phyloP scores from a whole-genome alignment of 371 early-diverging fungal genomes.

The Syncephalastrum contaminatum region DNA sequence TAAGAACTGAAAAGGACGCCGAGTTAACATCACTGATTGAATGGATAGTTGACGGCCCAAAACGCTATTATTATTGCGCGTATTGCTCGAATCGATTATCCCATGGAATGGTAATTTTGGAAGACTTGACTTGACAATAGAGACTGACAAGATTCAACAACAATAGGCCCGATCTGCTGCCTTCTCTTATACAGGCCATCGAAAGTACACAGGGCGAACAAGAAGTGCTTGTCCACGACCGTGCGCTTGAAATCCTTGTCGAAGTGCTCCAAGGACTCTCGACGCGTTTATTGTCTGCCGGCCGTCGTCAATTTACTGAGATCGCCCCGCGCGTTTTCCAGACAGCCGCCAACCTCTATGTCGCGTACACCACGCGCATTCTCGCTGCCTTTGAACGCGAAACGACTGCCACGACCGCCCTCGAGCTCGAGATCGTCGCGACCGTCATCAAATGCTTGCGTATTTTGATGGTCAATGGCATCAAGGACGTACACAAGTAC shows the following conservation, averaged over 20 bases:
- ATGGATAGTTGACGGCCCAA: conserved; percentile 64
- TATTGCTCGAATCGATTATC: conserved; percentile 81
- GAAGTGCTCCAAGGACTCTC: conserved; percentile 79
- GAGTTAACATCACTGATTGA: neutral
- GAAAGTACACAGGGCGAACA: conserved; percentile 41
- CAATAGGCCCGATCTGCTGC: conserved; percentile 70
- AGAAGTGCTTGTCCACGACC: conserved; percentile 57
- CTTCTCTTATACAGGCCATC: conserved; percentile 60
- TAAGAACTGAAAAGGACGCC: conserved; percentile 13
- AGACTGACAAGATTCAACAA: neutral
- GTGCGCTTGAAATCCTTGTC: conserved; percentile 74
- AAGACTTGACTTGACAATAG: neutral
- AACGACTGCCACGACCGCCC: too few relatives aligned
- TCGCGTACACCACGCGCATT: conserved; percentile 46
- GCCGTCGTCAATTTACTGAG: conserved; percentile 65
- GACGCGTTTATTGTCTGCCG: conserved; percentile 68
- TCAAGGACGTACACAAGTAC: conserved; percentile 61
- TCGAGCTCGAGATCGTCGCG: conserved; percentile 51
- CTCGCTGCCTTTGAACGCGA: conserved; percentile 8
- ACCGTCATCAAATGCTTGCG: conserved; percentile 72
- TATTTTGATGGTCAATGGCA: conserved; percentile 75
- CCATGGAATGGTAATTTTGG: conserved; percentile 69
- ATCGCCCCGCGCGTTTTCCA: conserved; percentile 67
- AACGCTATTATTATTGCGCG: conserved; percentile 75
- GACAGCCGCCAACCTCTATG: conserved; percentile 59